Evolutionary conservation across 2,329 filamentous ascomycete genomes (phyloP).

Genomic region (Byssoonygena ceratinophila): DNA sequence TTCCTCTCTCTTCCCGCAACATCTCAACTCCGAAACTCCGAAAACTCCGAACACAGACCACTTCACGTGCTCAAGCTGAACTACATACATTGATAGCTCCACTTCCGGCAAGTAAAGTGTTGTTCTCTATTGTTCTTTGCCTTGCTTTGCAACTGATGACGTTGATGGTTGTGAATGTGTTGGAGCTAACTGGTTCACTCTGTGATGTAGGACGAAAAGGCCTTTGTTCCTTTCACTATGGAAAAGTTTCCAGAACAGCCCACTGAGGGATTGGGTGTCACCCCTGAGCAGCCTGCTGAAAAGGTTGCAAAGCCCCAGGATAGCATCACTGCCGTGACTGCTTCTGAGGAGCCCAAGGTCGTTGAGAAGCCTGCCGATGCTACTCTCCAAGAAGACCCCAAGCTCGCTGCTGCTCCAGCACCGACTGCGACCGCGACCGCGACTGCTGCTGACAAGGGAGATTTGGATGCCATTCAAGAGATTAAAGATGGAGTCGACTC

Average conservation of each 20-base stretch:
- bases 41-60: not conserved
- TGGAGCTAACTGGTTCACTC: not conserved
- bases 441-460: not conserved
- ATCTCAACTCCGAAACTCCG: not conserved
- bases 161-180: not conserved
- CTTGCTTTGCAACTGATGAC: not conserved
- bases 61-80: not conserved
- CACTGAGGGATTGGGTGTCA: not conserved
- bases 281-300: constrained; percentile 8
- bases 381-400: constrained; percentile 11
- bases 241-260: constrained; percentile 1
- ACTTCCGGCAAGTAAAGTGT: not conserved
- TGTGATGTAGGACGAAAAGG: not conserved
- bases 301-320: constrained; percentile 17
- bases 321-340: constrained; percentile 14
- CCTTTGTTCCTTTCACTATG: not conserved
- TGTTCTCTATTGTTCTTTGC: not conserved
- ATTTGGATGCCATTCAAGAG: constrained; percentile 9
- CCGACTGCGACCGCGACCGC: constrained; percentile 11
- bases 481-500: constrained; percentile 8
- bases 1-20: not conserved
- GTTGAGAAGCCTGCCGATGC: constrained; percentile 12
- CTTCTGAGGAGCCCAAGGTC: constrained; percentile 7
- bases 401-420: constrained; percentile 13
- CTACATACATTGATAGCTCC: not conserved